Conservation (phyloP, 2,329 filamentous ascomycete species). For the Acrocalymma vagum region DNA sequence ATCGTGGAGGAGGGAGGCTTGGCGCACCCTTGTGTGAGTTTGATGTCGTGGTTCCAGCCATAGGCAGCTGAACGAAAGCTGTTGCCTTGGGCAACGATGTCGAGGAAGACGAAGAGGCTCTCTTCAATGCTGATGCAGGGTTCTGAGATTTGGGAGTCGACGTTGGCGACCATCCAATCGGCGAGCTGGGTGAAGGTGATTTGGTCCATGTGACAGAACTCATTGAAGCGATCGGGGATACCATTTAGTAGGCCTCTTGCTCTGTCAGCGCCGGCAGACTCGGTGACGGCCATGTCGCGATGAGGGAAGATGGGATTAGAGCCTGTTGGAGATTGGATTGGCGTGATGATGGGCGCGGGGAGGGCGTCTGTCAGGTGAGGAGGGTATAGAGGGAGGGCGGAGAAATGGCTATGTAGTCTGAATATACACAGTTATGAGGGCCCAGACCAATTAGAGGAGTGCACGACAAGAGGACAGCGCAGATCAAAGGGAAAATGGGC, state of each 20-base stretch:
- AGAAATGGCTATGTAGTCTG: too few species aligned
- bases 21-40: conserved; percentile 45
- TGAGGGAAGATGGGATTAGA: too few species aligned
- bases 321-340: too few species aligned
- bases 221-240: conserved; percentile 46
- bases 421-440: too few species aligned
- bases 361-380: too few species aligned
- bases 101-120: conserved; percentile 47
- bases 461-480: too few species aligned
- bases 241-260: conserved; percentile 43
- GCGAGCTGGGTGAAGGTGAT: conserved; percentile 47
- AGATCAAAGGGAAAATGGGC: too few species aligned
- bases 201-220: conserved; percentile 48
- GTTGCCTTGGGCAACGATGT: conserved; percentile 47
- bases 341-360: neutral
- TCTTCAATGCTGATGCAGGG: conserved; percentile 48
- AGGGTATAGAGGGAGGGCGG: too few species aligned
- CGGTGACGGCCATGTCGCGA: conserved; percentile 28
- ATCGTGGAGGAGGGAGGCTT: conserved; percentile 11
- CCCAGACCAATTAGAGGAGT: too few species aligned
- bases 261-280: conserved; percentile 35
- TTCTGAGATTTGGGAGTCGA: conserved; percentile 34
- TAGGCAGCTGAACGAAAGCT: conserved; percentile 42
- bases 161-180: conserved; percentile 47
- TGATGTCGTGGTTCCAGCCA: conserved; percentile 44